Conservation (phyloP, 177 flowering plant species). For the Vitis hybrid region DNA sequence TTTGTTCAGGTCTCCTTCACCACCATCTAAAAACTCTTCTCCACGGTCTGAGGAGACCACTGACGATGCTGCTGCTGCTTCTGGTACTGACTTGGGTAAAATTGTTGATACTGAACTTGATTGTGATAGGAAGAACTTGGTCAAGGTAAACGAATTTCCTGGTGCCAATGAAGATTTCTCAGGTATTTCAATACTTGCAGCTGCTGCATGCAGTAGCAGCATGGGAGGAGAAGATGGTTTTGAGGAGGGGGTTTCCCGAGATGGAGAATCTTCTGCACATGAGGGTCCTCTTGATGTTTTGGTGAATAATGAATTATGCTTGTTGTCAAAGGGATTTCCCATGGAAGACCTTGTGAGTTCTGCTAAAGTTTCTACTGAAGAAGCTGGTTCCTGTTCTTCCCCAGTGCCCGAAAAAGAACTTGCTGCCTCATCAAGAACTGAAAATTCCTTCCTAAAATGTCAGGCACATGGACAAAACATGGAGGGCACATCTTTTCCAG, state of each 20-base stretch:
- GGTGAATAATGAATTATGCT: slow-evolving; percentile 8
- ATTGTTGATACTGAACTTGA: slow-evolving; percentile 7
- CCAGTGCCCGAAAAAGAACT: slow-evolving; percentile 10
- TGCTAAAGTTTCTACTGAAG: slow-evolving; percentile 18
- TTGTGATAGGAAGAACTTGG: slow-evolving; percentile 11
- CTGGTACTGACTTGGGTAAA: slow-evolving; percentile 7
- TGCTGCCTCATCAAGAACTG: slow-evolving; percentile 7
- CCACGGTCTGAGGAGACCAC: slow-evolving; percentile 17
- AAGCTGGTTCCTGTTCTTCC: slow-evolving; percentile 17
- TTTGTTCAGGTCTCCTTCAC: slow-evolving; percentile 42
- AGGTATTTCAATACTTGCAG: slow-evolving; percentile 57
- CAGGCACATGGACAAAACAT: slow-evolving; percentile 5
- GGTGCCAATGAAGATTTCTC: slow-evolving; percentile 38
- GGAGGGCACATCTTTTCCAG: background rate
- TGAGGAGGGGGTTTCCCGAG: slow-evolving; percentile 11
- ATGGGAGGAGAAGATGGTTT: slow-evolving; percentile 19
- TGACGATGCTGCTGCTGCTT: slow-evolving; percentile 8
- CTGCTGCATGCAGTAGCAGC: slow-evolving; percentile 46
- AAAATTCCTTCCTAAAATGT: slow-evolving; percentile 6
- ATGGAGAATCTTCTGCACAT: slow-evolving; percentile 12
- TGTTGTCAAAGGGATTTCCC: slow-evolving; percentile 5
- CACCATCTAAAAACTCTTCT: slow-evolving; percentile 31
- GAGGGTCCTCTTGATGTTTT: slow-evolving; percentile 9
- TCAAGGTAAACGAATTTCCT: slow-evolving; percentile 9
- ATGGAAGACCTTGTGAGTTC: slow-evolving; percentile 11